Conservation (phyloP, 495 filamentous ascomycete species). For the Wilcoxina mikolae region DNA sequence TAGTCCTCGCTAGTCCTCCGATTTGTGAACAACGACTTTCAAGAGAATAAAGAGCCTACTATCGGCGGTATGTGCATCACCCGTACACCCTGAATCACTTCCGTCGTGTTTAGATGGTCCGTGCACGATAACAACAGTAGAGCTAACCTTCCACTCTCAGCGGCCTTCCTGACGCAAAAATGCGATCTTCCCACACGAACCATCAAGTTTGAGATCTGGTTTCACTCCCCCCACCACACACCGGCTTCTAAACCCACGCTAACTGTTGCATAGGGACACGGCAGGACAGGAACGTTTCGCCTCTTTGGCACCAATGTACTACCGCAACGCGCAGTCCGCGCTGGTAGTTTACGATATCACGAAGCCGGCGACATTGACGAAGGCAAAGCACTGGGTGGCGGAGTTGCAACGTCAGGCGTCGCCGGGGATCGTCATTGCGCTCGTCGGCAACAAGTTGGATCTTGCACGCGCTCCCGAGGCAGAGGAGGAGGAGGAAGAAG, state of each 20-base stretch:
- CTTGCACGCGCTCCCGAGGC: slow-evolving; percentile 38
- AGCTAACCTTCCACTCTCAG: slow-evolving; percentile 37
- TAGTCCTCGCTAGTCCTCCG: slow-evolving; percentile 95
- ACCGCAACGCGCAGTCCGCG: slow-evolving; percentile 97
- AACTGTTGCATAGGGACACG: slow-evolving; percentile 71
- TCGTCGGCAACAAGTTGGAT: slow-evolving; percentile 96
- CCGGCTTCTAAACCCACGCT: too few species aligned
- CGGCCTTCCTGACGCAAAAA: slow-evolving; percentile 97
- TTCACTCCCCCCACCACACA: background rate
- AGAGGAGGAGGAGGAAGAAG: slow-evolving; percentile 50
- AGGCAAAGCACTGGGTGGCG: slow-evolving; percentile 97
- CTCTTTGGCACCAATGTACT: slow-evolving; percentile 96
- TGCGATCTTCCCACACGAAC: slow-evolving; percentile 88
- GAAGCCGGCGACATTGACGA: slow-evolving; percentile 84
- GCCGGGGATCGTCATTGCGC: slow-evolving; percentile 91
- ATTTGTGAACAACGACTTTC: slow-evolving; percentile 99
- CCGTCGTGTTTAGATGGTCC: background rate
- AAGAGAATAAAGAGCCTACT: slow-evolving; percentile 98
- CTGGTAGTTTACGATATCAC: slow-evolving; percentile 98
- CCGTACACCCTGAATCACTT: too few species aligned
- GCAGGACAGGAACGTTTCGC: slow-evolving; percentile 97
- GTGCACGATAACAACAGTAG: too few species aligned
- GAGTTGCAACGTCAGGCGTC: slow-evolving; percentile 95
- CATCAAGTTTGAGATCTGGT: slow-evolving; percentile 99
- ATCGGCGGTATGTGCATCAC: slow-evolving; percentile 65